Conservation (phyloP, 805 yeast genomes). For the Saturnispora quitensis region DNA sequence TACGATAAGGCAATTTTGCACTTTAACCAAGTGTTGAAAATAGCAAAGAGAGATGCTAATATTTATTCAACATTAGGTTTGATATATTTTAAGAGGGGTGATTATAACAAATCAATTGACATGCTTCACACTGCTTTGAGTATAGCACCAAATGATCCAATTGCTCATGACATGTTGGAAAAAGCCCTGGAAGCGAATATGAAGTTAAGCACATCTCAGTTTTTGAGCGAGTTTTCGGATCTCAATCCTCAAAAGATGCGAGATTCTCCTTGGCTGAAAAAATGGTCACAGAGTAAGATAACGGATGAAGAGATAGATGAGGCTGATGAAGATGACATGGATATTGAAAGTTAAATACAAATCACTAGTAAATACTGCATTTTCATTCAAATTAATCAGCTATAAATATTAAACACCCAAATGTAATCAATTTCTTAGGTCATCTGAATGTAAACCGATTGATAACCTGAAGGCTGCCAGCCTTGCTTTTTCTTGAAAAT, state of each 20-base stretch:
- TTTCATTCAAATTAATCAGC: neutral
- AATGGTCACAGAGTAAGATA: neutral
- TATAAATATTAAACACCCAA: neutral
- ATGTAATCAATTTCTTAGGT: neutral
- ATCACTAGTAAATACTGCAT: neutral
- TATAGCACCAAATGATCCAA: constrained; percentile 68
- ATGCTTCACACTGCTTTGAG: constrained; percentile 75
- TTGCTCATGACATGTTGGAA: constrained; percentile 70
- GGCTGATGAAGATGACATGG: constrained; percentile 35
- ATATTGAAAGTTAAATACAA: constrained; percentile 30
- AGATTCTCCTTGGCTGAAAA: constrained; percentile 5
- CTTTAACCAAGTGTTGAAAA: constrained; percentile 65
- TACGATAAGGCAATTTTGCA: constrained; percentile 61
- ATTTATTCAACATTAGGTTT: constrained; percentile 79
- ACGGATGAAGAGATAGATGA: neutral
- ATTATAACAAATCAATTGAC: constrained; percentile 59
- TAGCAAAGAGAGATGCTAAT: constrained; percentile 60
- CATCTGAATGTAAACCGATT: neutral
- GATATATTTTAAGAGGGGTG: constrained; percentile 62
- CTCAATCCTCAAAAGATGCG: constrained; percentile 4
- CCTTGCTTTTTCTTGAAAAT: constrained; percentile 9
- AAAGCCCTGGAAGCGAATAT: constrained; percentile 65
- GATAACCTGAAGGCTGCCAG: constrained; percentile 3
- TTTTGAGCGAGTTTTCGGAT: constrained; percentile 3
- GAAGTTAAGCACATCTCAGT: constrained; percentile 18